phyloP scores from a whole-genome alignment of 305 asterid species.

The Fraxinus nigra region DNA sequence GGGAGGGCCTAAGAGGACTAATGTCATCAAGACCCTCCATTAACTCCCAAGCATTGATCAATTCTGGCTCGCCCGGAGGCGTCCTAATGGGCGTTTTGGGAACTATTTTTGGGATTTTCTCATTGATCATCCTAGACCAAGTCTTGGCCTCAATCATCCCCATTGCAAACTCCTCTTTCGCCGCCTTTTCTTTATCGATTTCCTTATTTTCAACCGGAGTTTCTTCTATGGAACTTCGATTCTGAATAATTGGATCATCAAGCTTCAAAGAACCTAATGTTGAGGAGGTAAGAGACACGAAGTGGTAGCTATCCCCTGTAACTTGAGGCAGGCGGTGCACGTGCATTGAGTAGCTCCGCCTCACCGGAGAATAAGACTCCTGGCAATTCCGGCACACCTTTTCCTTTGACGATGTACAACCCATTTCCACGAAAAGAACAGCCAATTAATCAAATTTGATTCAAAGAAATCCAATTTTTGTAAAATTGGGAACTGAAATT shows the following conservation, averaged over 20 bases:
- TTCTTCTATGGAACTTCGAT: constrained; percentile 13
- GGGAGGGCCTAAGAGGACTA: constrained; percentile 49
- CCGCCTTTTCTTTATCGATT: constrained; percentile 11
- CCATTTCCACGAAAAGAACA: constrained; percentile 42
- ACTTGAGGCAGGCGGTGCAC: constrained; percentile 44
- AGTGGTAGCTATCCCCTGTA: constrained; percentile 48
- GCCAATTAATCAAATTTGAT: not conserved
- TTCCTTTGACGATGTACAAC: constrained; percentile 72
- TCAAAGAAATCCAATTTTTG: not conserved
- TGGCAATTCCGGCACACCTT: constrained; percentile 69
- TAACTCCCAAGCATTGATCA: constrained; percentile 78
- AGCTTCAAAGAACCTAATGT: constrained; percentile 74
- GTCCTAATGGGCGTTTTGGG: constrained; percentile 65
- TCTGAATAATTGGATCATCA: constrained; percentile 28
- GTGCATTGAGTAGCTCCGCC: constrained; percentile 74
- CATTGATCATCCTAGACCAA: constrained; percentile 80
- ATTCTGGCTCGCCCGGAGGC: constrained; percentile 78
- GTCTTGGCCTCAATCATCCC: constrained; percentile 70
- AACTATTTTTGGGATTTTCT: constrained; percentile 57
- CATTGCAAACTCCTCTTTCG: constrained; percentile 37
- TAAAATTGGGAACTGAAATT: not conserved
- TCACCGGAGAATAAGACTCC: constrained; percentile 52
- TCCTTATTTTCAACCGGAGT: not conserved
- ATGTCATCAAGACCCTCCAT: constrained; percentile 83
- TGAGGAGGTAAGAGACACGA: constrained; percentile 81